phyloP scores from a whole-genome alignment of 2,329 filamentous ascomycete species.

The Aspergillus oerlinghausenensis region DNA sequence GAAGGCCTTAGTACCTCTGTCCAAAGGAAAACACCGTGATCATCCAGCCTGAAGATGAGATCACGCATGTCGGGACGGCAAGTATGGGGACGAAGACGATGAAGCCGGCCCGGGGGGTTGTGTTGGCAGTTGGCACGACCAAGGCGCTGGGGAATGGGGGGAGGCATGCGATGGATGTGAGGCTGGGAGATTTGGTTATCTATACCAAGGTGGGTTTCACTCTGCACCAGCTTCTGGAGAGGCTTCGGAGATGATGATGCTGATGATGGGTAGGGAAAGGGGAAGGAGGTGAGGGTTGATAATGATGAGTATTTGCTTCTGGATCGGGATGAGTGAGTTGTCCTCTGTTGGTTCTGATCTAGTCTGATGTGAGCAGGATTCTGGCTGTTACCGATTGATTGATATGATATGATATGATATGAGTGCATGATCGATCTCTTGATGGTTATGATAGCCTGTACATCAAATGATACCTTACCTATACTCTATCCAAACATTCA shows the following conservation, averaged over 20 bases:
- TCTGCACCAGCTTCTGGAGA: neutral
- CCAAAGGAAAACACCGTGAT: neutral
- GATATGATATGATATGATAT: no score
- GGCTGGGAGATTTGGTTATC: neutral
- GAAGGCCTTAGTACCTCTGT: neutral
- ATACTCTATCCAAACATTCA: no score
- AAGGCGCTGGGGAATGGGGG: neutral
- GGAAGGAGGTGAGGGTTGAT: neutral
- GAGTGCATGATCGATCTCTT: no score
- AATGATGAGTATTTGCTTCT: neutral
- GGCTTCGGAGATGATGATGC: neutral
- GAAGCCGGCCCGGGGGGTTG: neutral
- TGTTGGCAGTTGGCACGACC: neutral
- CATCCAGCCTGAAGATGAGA: neutral
- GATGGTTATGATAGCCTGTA: no score
- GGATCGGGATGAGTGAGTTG: neutral
- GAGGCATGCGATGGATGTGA: neutral
- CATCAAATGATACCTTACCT: no score
- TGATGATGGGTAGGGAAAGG: neutral
- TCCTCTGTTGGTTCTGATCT: neutral
- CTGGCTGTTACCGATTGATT: neutral
- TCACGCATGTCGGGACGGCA: neutral
- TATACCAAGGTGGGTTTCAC: neutral
- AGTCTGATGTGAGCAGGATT: neutral
- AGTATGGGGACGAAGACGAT: neutral